Conservation (phyloP, 192 early-diverging fungal species). For the Gonapodya sp. region DNA sequence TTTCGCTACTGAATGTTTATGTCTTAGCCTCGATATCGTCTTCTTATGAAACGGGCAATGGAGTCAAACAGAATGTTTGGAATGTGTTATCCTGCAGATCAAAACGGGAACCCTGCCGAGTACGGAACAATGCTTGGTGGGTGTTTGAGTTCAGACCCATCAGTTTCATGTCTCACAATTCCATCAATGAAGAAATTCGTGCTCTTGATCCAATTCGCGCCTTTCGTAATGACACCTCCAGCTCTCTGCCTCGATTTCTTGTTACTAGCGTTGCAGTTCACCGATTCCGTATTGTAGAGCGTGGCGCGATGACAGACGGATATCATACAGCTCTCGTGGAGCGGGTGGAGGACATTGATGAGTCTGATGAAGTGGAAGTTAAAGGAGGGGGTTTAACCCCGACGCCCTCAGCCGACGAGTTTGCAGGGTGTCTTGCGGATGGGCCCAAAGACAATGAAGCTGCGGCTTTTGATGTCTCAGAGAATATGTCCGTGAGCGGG, state of each 20-base stretch:
- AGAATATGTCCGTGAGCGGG: too few species aligned
- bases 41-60: conserved; percentile 30
- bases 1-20: background rate
- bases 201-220: background rate
- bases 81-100: background rate
- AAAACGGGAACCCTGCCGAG: background rate
- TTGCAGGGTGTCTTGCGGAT: too few species aligned
- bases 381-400: background rate
- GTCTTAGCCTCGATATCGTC: conserved; percentile 28
- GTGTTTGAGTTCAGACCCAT: too few species aligned
- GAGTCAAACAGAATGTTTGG: conserved; percentile 17
- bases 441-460: background rate
- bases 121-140: conserved; percentile 8
- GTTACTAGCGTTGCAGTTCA: conserved; percentile 14
- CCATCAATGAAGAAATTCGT: conserved; percentile 11
- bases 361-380: conserved; percentile 18
- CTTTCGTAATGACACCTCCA: background rate
- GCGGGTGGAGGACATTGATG: conserved; percentile 21
- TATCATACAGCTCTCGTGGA: conserved; percentile 22
- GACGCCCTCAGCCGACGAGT: background rate
- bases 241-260: conserved; percentile 9
- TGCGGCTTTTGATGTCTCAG: background rate
- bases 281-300: conserved; percentile 22
- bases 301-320: conserved; percentile 16
- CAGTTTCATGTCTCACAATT: too few species aligned